A percentile compares a stretch with the other conserved stretches of the same genome.
phyloP scores from a whole-genome alignment of 805 yeast genomes.

The Ogataea trehaloabstinens region DNA sequence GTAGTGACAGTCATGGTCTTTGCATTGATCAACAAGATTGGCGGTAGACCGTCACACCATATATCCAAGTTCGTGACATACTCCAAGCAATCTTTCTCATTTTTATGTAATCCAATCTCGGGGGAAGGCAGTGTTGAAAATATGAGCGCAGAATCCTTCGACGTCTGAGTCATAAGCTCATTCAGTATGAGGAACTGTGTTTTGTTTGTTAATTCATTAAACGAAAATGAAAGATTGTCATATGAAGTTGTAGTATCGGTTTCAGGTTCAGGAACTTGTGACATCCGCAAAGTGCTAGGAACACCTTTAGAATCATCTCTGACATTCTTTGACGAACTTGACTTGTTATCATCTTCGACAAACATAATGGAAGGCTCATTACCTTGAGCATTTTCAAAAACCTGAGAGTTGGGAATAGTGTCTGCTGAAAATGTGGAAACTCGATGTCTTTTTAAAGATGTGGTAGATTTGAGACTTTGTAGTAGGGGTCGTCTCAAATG shows the following conservation, averaged over 20 bases:
- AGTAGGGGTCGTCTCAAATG: slow-evolving; percentile 22
- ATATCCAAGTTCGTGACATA: slow-evolving; percentile 73
- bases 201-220: slow-evolving; percentile 86
- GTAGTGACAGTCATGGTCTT: slow-evolving; percentile 97
- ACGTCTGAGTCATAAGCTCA: slow-evolving; percentile 71
- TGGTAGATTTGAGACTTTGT: slow-evolving; percentile 19
- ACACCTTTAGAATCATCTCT: not conserved
- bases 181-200: slow-evolving; percentile 89
- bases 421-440: slow-evolving; percentile 51
- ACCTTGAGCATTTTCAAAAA: slow-evolving; percentile 67
- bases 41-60: slow-evolving; percentile 84
- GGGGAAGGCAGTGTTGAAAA: slow-evolving; percentile 93
- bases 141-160: slow-evolving; percentile 65
- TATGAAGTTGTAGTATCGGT: slow-evolving; percentile 12
- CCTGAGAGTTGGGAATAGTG: slow-evolving; percentile 65
- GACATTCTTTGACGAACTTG: slow-evolving; percentile 2
- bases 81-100: slow-evolving; percentile 64
- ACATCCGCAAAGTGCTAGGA: not conserved
- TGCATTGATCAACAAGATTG: slow-evolving; percentile 78
- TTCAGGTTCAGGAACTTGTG: slow-evolving; percentile 3
- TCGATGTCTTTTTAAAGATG: slow-evolving; percentile 18
- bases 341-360: slow-evolving; percentile 44
- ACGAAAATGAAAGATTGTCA: slow-evolving; percentile 39
- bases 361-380: slow-evolving; percentile 63
- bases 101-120: slow-evolving; percentile 72